Evolutionary conservation across 306 rosid genomes (phyloP), one percentile per base, ranked within the genome.

Genomic region (Cicer arietinum): DNA sequence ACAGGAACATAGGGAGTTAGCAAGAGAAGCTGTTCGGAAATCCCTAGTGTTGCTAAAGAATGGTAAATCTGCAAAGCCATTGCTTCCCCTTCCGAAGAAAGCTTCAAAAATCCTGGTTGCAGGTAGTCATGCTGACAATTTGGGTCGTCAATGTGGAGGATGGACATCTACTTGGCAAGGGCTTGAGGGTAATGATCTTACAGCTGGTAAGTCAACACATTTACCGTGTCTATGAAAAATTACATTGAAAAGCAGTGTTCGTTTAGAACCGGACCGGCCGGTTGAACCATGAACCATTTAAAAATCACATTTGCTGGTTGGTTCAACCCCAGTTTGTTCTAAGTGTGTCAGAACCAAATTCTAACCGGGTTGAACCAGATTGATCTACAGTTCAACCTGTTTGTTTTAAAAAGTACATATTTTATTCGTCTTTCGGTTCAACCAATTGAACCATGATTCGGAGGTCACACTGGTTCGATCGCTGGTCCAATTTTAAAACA

Each of bases 111-210:
- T 94, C 73, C 81, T 94, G 10, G 91, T 94, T 7, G 95, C 96
- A 1, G 97, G 99, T 79, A 88, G 86, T 75, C 96, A 94, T 48
- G 99, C 97, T 12, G 88, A 94, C 80, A 90, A 90, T 82, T 85
- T 94, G 75, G 99, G 97, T 71, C 56, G 84, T 73, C 99, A 94
- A 79, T 94, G 99, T 58, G 99, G 97, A 76, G 99, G 99, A 67
- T 94, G 99, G 97, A 92, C 99, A n/a, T 84, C 91, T 71, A 78
- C 90, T 17, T 94, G 99, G 99, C 97, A 92, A 81, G 99, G 99
- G 7, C 89, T 82, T 17, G 50, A n/a, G 44, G 96, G 92, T 79
- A 92, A 89, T 52, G 81, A 90, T 68, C 89, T 85, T 58, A 92
- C 97, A 40, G 20, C 18, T 1, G 98, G 98, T 91, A 86, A 63